Conservation (phyloP, 2,329 filamentous ascomycete genomes). For the Nemania sp. region DNA sequence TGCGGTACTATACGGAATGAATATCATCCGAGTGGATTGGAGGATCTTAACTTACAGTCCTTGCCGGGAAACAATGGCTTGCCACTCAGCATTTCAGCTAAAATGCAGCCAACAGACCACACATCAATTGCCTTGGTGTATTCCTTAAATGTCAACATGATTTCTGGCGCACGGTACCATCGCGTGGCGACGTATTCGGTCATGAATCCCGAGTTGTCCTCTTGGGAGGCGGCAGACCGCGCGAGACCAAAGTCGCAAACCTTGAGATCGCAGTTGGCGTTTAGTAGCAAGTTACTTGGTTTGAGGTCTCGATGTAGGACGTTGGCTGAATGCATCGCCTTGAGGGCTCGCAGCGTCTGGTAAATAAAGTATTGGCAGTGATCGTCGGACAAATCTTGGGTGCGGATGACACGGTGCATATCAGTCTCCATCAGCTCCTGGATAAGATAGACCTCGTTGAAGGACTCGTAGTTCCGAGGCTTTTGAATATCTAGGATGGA, state of each 20-base stretch:
- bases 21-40: not conserved
- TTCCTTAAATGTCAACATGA: constrained; percentile 99
- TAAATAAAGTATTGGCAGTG: constrained; percentile 99
- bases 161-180: constrained; percentile 99
- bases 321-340: constrained; percentile 99
- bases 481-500: constrained; percentile 99
- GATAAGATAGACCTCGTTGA: constrained; percentile 98
- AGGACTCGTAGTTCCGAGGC: constrained; percentile 93
- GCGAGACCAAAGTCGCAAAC: constrained; percentile 98
- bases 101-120: constrained; percentile 97
- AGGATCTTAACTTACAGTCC: constrained; percentile 77
- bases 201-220: constrained; percentile 99
- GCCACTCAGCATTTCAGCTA: constrained; percentile 98
- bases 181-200: constrained; percentile 99
- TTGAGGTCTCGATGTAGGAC: constrained; percentile 97
- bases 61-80: constrained; percentile 99
- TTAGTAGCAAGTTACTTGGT: constrained; percentile 94
- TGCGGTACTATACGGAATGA: not conserved
- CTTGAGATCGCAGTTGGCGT: constrained; percentile 98
- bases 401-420: constrained; percentile 99
- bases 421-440: constrained; percentile 99
- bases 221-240: constrained; percentile 93
- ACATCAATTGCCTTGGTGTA: constrained; percentile 99
- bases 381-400: constrained; percentile 97
- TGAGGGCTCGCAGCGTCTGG: constrained; percentile 95